Percentiles rank a stretch among this genome's conserved stretches.
Evolutionary conservation across 371 early-diverging fungal species (phyloP).

Genomic region (Globomyces sp.): DNA sequence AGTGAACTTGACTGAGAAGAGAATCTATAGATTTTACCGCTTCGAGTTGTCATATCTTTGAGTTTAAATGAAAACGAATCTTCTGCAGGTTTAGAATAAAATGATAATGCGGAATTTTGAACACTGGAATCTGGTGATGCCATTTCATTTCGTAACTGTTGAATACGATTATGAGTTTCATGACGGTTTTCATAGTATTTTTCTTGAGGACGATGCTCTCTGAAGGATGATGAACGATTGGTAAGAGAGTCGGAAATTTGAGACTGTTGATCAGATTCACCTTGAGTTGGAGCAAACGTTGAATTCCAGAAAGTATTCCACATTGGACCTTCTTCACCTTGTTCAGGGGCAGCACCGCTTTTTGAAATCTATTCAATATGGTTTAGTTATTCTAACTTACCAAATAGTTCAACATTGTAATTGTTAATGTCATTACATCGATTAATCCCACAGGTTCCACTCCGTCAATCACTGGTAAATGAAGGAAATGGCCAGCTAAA

Average conservation of each 20-base stretch:
- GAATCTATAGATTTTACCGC: slow-evolving; percentile 76
- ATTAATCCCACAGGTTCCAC: slow-evolving; percentile 70
- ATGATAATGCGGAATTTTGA: neutral
- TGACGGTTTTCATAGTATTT: too few relatives aligned
- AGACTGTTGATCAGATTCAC: slow-evolving; percentile 43
- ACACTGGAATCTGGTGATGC: neutral
- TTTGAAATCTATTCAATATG: slow-evolving; percentile 15
- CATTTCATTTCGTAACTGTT: neutral
- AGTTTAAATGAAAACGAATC: slow-evolving; percentile 75
- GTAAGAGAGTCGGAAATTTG: slow-evolving; percentile 27
- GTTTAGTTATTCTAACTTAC: slow-evolving; percentile 26
- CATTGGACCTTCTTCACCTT: slow-evolving; percentile 35
- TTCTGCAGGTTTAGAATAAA: neutral
- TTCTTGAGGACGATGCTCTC: too few relatives aligned
- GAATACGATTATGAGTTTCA: neutral
- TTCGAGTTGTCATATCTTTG: slow-evolving; percentile 50
- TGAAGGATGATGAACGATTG: neutral
- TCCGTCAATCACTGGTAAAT: slow-evolving; percentile 86
- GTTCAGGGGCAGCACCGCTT: slow-evolving; percentile 2
- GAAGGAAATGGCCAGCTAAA: slow-evolving; percentile 89
- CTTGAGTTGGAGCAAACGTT: slow-evolving; percentile 38
- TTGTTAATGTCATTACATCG: slow-evolving; percentile 87
- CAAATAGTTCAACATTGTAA: slow-evolving; percentile 48
- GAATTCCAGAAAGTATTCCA: slow-evolving; percentile 56
- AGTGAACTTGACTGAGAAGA: slow-evolving; percentile 49